These are phyloP conservation scores for Hamamelis virginiana DNA, from an alignment of 164 flowering plant species.

Conservation along the genomic window DNA sequence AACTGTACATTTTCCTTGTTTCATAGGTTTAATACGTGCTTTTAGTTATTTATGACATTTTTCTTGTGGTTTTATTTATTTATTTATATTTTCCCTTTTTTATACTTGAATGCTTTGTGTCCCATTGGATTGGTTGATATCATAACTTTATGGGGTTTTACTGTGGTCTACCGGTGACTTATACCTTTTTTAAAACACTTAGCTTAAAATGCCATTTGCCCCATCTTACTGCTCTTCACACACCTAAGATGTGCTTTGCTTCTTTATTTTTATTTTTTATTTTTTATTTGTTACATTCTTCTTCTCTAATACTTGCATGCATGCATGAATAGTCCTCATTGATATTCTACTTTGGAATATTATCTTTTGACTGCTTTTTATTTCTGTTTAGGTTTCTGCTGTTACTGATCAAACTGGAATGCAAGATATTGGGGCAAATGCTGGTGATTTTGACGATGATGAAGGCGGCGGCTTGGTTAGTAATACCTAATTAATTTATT, in stretches of 20 bases:
- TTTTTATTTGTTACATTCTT: not conserved
- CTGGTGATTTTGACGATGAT: conserved; percentile 92
- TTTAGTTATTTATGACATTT: too few species aligned
- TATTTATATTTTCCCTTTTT: too few species aligned
- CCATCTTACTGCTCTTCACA: not conserved
- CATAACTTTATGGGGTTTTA: not conserved
- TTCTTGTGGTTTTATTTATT: too few species aligned
- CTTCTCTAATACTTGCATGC: not conserved
- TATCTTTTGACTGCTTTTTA: not conserved
- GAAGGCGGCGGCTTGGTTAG: conserved; percentile 96
- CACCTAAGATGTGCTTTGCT: not conserved
- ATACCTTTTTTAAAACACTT: not conserved
- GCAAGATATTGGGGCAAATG: conserved; percentile 68
- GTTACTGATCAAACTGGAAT: conserved; percentile 78
- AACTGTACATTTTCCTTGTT: too few species aligned
- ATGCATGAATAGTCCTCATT: not conserved
- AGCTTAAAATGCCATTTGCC: not conserved
- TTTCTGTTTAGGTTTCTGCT: conserved; percentile 68
- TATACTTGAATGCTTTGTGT: too few species aligned
- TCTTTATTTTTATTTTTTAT: too few species aligned
- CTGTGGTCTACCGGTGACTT: not conserved
- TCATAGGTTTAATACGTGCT: too few species aligned
- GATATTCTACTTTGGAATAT: not conserved
- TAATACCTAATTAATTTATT: conserved; percentile 7
- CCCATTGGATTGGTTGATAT: too few species aligned